A percentile compares a stretch with the other conserved stretches of the same genome.
Conservation (phyloP, 805 yeast genomes). For the Lachancea lanzarotensis region DNA sequence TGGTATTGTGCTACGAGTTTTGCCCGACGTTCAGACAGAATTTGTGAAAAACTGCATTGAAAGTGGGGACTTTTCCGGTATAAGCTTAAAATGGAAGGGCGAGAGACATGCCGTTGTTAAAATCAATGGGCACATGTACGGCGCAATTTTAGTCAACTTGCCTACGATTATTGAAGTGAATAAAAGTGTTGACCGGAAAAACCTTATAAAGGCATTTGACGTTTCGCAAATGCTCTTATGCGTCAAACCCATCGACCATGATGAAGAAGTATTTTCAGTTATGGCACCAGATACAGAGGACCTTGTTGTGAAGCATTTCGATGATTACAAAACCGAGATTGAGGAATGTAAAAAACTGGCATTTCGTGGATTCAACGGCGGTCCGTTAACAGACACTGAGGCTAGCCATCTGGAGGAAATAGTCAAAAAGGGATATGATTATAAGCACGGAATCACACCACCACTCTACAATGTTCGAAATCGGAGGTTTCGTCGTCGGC, state of each 20-base stretch:
- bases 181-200: conserved; percentile 80
- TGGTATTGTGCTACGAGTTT: conserved; percentile 70
- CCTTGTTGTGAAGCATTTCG: conserved; percentile 28
- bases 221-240: conserved; percentile 80
- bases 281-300: conserved; percentile 40
- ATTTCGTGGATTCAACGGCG: conserved; percentile 22
- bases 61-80: conserved; percentile 63
- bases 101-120: conserved; percentile 69
- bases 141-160: conserved; percentile 79
- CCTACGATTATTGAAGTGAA: conserved; percentile 85
- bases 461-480: conserved; percentile 69
- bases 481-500: conserved; percentile 63
- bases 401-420: conserved; percentile 22
- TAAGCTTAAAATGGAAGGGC: conserved; percentile 78
- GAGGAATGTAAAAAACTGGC: conserved; percentile 19
- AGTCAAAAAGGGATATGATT: conserved; percentile 29
- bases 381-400: conserved; percentile 26
- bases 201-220: conserved; percentile 80
- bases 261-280: conserved; percentile 41
- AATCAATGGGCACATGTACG: conserved; percentile 64
- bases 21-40: conserved; percentile 48
- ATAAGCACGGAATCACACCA: conserved; percentile 75
- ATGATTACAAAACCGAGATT: conserved; percentile 27
- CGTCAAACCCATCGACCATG: conserved; percentile 44
- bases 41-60: conserved; percentile 71